phyloP scores from a whole-genome alignment of 306 rosid genomes.

The Prunus mume region DNA sequence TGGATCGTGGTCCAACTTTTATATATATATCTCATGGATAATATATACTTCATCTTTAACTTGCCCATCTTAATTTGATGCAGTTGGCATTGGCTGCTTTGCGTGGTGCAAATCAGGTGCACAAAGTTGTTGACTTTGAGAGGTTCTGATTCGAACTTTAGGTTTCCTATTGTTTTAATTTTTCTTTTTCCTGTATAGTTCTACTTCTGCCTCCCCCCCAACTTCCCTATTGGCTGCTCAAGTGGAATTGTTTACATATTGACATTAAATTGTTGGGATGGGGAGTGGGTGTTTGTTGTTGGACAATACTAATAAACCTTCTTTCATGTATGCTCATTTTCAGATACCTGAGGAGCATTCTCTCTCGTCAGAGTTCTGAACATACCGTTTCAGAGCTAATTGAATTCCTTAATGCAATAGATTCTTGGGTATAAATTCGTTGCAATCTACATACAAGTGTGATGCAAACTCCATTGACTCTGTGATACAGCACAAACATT shows the following conservation, averaged over 20 bases:
- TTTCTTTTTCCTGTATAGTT: background rate
- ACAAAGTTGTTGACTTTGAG: slow-evolving; percentile 61
- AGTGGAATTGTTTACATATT: background rate
- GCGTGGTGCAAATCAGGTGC: slow-evolving; percentile 62
- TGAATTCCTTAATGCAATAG: slow-evolving; percentile 55
- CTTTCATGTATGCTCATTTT: slow-evolving; percentile 23
- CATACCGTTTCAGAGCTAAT: slow-evolving; percentile 63
- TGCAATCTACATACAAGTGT: background rate
- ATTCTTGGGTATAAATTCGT: slow-evolving; percentile 61
- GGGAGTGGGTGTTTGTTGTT: background rate
- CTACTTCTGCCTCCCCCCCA: background rate
- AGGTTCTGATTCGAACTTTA: slow-evolving; percentile 39
- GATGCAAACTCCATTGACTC: background rate
- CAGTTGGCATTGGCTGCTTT: slow-evolving; percentile 86
- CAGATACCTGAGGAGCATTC: slow-evolving; percentile 59
- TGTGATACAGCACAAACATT: background rate
- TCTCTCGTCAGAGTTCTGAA: slow-evolving; percentile 50
- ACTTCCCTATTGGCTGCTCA: background rate
- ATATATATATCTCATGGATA: background rate
- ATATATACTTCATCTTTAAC: background rate
- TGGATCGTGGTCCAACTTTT: background rate
- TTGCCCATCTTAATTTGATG: slow-evolving; percentile 27
- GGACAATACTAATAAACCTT: slow-evolving; percentile 22
- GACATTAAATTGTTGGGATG: no score
- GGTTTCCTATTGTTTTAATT: slow-evolving; percentile 6